phyloP scores from a whole-genome alignment of 352 stramenopile species.

The Phytophthora colocasiae region DNA sequence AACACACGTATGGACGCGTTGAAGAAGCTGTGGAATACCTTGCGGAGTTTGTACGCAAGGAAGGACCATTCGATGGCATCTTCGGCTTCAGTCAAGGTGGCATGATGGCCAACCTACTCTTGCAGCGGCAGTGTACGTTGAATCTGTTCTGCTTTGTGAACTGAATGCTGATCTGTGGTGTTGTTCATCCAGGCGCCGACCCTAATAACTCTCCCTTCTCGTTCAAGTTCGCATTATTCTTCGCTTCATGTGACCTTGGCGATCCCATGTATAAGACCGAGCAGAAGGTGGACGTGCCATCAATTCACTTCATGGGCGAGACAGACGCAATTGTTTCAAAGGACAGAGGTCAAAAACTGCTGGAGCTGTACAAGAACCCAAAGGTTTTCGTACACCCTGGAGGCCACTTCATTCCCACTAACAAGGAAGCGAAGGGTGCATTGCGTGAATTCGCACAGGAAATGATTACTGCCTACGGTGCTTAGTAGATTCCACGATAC shows the following conservation, averaged over 20 bases:
- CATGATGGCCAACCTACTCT: slow-evolving; percentile 65
- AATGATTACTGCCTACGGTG: slow-evolving; percentile 24
- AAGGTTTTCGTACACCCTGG: slow-evolving; percentile 67
- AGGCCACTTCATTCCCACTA: slow-evolving; percentile 83
- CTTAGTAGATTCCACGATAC: slow-evolving; percentile 9
- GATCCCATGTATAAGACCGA: slow-evolving; percentile 32
- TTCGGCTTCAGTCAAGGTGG: slow-evolving; percentile 86
- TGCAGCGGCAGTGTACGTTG: slow-evolving; percentile 62
- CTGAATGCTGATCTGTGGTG: neutral
- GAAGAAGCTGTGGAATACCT: slow-evolving; percentile 74
- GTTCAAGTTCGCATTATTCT: slow-evolving; percentile 80
- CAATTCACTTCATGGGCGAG: slow-evolving; percentile 82
- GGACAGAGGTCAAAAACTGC: slow-evolving; percentile 55
- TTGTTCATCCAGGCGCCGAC: slow-evolving; percentile 33
- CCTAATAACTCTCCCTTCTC: slow-evolving; percentile 49
- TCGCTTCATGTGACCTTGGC: slow-evolving; percentile 50
- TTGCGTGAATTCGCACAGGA: slow-evolving; percentile 73
- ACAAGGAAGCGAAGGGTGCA: slow-evolving; percentile 80
- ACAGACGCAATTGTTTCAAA: slow-evolving; percentile 71
- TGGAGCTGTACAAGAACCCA: slow-evolving; percentile 57
- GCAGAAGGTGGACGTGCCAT: slow-evolving; percentile 61
- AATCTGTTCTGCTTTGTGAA: too few relatives aligned
- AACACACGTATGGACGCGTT: slow-evolving; percentile 59
- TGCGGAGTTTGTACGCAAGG: slow-evolving; percentile 57
- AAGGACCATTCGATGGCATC: slow-evolving; percentile 83